phyloP scores from a whole-genome alignment of 768 basidiomycete species.

The Trametes gibbosa region DNA sequence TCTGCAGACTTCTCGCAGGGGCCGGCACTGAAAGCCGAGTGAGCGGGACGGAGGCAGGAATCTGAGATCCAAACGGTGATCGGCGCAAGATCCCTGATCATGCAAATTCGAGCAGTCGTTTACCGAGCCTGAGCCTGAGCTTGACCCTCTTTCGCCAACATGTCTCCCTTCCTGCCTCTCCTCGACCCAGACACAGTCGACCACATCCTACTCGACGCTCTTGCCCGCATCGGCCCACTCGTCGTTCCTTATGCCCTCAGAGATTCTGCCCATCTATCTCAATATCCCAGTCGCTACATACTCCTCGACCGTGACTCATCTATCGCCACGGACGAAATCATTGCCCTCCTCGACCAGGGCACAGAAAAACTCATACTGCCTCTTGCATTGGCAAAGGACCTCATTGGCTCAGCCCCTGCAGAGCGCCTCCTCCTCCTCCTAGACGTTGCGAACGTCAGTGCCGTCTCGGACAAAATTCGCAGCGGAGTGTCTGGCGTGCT shows the following conservation, averaged over 20 bases:
- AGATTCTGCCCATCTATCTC: constrained; percentile 31
- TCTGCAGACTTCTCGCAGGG: too few relatives aligned
- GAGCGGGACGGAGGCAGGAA: constrained; percentile 11
- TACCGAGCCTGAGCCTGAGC: too few relatives aligned
- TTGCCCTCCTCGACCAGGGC: constrained; percentile 72
- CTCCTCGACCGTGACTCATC: constrained; percentile 51
- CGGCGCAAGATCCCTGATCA: constrained; percentile 3
- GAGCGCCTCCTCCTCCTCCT: constrained; percentile 75
- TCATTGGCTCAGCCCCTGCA: constrained; percentile 65
- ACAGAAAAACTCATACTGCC: constrained; percentile 78
- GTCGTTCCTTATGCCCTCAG: constrained; percentile 42
- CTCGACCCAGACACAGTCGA: constrained; percentile 45
- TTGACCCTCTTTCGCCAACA: constrained; percentile 1
- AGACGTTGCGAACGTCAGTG: constrained; percentile 68
- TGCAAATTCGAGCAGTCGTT: not conserved
- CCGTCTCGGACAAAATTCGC: constrained; percentile 72
- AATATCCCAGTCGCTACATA: constrained; percentile 42
- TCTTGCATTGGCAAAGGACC: constrained; percentile 59
- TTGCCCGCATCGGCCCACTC: constrained; percentile 76
- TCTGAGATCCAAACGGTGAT: not conserved
- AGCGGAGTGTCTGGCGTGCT: constrained; percentile 76
- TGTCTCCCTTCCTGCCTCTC: constrained; percentile 44
- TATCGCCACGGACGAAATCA: constrained; percentile 51
- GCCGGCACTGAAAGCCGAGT: too few relatives aligned
- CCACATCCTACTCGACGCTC: constrained; percentile 49